Conservation (phyloP, 2,329 filamentous ascomycete species). For the Septoria linicola region DNA sequence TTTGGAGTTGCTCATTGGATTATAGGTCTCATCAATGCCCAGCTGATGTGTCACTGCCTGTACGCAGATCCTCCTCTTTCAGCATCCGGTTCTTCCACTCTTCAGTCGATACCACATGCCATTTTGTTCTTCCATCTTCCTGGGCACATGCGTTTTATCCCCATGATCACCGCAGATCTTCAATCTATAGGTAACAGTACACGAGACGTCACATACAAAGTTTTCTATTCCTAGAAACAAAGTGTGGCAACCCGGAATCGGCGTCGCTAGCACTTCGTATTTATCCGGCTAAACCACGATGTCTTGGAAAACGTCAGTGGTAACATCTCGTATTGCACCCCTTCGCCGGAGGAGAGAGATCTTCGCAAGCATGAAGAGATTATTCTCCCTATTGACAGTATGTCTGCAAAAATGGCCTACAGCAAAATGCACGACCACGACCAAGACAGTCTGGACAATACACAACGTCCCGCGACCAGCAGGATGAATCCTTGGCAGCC, state of each 20-base stretch:
- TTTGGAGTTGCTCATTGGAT: no score
- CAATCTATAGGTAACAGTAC: no score
- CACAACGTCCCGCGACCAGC: no score
- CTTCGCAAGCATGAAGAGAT: constrained; percentile 1
- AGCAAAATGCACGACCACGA: constrained; percentile 7
- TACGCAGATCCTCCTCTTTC: no score
- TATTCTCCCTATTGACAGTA: background rate
- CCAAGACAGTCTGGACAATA: constrained; percentile 2
- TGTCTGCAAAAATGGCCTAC: background rate
- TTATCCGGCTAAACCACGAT: constrained; percentile 4
- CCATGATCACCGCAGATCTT: no score
- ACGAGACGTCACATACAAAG: no score
- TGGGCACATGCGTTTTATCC: no score
- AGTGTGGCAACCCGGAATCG: background rate
- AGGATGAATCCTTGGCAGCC: constrained; percentile 22
- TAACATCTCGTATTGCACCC: background rate
- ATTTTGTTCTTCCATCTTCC: no score
- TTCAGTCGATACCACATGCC: no score
- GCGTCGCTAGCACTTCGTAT: constrained; percentile 12
- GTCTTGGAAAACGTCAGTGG: background rate
- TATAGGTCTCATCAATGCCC: no score
- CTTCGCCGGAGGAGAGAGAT: background rate
- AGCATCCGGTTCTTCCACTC: no score
- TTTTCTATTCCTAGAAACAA: background rate
- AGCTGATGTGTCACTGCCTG: no score